Evolutionary conservation across 1,284 basidiomycete genomes (phyloP).

Genomic region (Puccinia hordei): DNA sequence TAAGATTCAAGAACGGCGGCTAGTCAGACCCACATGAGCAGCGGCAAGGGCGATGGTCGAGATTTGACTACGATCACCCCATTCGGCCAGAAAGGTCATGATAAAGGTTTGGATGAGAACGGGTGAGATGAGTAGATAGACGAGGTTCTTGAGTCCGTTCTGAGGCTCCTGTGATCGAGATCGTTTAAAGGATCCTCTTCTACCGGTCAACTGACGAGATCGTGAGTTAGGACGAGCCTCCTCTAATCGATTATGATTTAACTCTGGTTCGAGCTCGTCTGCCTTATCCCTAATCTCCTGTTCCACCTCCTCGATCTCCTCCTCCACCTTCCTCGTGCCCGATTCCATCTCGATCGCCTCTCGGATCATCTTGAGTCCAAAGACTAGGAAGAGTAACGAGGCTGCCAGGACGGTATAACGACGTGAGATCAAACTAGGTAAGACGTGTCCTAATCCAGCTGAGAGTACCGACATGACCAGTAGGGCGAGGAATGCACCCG

Average conservation of each 20-base stretch:
- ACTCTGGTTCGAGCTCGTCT: slow-evolving; percentile 60
- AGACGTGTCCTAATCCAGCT: slow-evolving; percentile 79
- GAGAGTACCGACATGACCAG: slow-evolving; percentile 89
- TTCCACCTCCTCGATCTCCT: slow-evolving; percentile 60
- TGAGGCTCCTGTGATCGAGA: slow-evolving; percentile 27
- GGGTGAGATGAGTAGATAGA: slow-evolving; percentile 79
- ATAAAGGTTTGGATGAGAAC: slow-evolving; percentile 95
- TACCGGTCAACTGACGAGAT: slow-evolving; percentile 15
- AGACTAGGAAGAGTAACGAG: slow-evolving; percentile 43
- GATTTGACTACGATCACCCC: slow-evolving; percentile 97
- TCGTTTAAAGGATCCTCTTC: neutral
- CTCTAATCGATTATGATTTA: slow-evolving; percentile 11
- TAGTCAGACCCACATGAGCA: slow-evolving; percentile 75
- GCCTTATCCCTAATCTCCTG: slow-evolving; percentile 58
- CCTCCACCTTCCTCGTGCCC: slow-evolving; percentile 61
- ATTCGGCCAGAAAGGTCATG: slow-evolving; percentile 94
- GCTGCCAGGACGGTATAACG: slow-evolving; percentile 60
- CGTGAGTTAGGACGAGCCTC: slow-evolving; percentile 7
- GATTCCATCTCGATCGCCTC: slow-evolving; percentile 42
- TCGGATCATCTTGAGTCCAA: slow-evolving; percentile 46
- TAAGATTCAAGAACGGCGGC: slow-evolving; percentile 36
- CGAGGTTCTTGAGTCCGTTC: slow-evolving; percentile 74
- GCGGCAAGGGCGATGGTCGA: slow-evolving; percentile 95
- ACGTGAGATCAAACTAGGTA: slow-evolving; percentile 76
- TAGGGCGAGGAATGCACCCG: slow-evolving; percentile 83